These are phyloP conservation scores for Eucalyptus albens DNA, from an alignment of 345 rosid species.

Conservation along the genomic window DNA sequence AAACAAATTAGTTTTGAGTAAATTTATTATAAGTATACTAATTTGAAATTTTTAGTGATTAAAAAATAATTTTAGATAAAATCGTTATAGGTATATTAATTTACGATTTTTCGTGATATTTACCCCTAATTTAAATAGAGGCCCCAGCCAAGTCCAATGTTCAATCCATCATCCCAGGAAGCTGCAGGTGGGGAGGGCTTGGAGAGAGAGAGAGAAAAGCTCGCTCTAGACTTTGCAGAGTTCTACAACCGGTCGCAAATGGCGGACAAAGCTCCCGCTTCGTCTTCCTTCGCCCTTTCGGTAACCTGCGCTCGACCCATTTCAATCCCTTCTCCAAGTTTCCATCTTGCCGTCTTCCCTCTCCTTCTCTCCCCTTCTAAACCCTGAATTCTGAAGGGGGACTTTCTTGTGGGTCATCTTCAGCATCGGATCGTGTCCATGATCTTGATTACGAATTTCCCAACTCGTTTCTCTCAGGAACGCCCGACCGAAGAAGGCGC, in stretches of 20 bases:
- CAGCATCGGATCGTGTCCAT: background rate
- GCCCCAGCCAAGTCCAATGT: background rate
- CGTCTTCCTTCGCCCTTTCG: background rate
- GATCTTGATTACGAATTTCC: background rate
- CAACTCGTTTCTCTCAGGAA: slow-evolving; percentile 4
- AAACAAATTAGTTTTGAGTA: rapidly evolving
- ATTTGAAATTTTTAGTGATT: no score
- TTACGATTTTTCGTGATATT: rapidly evolving
- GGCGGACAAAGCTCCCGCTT: background rate
- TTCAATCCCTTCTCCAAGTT: background rate
- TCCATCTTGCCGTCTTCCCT: background rate
- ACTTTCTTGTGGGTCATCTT: background rate
- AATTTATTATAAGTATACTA: rapidly evolving
- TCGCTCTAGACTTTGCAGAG: background rate
- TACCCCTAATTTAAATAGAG: no score
- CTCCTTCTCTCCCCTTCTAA: background rate
- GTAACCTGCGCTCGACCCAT: background rate
- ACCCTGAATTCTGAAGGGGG: background rate
- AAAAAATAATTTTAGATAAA: no score
- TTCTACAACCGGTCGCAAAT: background rate
- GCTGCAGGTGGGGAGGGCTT: background rate
- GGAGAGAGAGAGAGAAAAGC: background rate
- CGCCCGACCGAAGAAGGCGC: slow-evolving; percentile 16
- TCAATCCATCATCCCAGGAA: background rate
- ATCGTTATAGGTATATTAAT: rapidly evolving